Conservation (phyloP, 352 stramenopile genomes). For the Blastocystis sp. region DNA sequence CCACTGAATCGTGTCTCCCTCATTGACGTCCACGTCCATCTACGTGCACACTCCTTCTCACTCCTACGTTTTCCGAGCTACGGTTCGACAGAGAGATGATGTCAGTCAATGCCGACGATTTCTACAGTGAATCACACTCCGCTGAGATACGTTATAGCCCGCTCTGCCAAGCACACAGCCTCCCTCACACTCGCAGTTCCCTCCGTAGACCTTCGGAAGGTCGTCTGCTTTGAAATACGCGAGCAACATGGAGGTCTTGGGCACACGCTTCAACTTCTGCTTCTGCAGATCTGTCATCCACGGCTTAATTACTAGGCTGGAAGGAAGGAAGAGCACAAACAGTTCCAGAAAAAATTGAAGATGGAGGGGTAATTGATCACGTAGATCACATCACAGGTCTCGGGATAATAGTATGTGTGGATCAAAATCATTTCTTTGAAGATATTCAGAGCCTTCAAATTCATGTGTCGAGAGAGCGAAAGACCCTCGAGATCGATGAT, state of each 20-base stretch:
- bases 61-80: constrained; percentile 5
- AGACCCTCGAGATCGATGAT: constrained; percentile 53
- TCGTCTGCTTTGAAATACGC: constrained; percentile 27
- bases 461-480: constrained; percentile 47
- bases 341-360: constrained; percentile 59
- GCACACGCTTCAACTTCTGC: constrained; percentile 48
- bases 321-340: background rate
- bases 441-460: constrained; percentile 38
- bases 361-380: constrained; percentile 49
- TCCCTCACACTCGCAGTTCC: constrained; percentile 18
- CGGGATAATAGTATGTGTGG: constrained; percentile 58
- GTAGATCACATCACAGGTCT: constrained; percentile 32
- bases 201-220: constrained; percentile 39
- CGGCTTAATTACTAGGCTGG: constrained; percentile 1
- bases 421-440: constrained; percentile 61
- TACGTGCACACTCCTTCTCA: background rate
- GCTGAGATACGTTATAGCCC: background rate
- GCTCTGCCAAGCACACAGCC: constrained; percentile 22
- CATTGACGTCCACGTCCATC: background rate
- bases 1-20: background rate
- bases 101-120: background rate
- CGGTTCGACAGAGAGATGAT: background rate
- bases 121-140: background rate
- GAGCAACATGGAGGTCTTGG: background rate
- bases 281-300: constrained; percentile 59